A percentile compares a stretch with the other conserved stretches of the same genome.
These are phyloP conservation scores for Allomyces javanicus DNA, from an alignment of 192 early-diverging fungal genomes.

Conservation along the genomic window DNA sequence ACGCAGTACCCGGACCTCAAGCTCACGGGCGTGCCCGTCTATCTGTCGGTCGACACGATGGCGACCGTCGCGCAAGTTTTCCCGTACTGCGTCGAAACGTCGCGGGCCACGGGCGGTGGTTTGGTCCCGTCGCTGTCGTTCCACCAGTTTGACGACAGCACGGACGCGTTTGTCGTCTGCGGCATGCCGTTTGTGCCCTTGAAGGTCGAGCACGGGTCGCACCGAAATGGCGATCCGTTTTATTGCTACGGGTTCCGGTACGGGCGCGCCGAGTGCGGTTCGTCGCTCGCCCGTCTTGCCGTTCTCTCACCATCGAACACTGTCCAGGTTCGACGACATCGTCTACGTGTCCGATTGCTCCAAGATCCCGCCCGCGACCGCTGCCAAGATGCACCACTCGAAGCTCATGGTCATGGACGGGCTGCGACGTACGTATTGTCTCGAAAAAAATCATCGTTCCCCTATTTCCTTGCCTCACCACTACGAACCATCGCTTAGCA, in stretches of 20 bases:
- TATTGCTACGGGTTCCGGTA: not conserved
- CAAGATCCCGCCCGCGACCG: not conserved
- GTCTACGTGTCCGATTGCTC: not conserved
- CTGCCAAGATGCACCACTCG: not conserved
- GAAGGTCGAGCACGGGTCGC: not conserved
- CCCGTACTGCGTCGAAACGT: conserved; percentile 26
- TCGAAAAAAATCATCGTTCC: too few relatives aligned
- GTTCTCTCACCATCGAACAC: not conserved
- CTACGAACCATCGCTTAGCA: not conserved
- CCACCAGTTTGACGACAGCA: conserved; percentile 12
- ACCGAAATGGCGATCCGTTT: not conserved
- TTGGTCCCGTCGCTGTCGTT: conserved; percentile 20
- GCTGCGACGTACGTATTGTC: not conserved
- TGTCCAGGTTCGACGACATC: not conserved
- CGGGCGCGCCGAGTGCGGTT: not conserved
- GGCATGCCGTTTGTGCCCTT: not conserved
- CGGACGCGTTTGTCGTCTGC: not conserved
- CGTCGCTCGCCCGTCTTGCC: not conserved
- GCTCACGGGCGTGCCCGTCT: conserved; percentile 22
- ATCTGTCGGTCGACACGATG: conserved; percentile 15
- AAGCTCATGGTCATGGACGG: not conserved
- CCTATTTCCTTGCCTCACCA: not conserved
- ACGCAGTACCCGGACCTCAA: conserved; percentile 9
- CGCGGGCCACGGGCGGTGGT: conserved; percentile 25
- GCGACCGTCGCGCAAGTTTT: conserved; percentile 20